phyloP scores from a whole-genome alignment of 2,329 filamentous ascomycete species.

The Colletotrichum tofieldiae region DNA sequence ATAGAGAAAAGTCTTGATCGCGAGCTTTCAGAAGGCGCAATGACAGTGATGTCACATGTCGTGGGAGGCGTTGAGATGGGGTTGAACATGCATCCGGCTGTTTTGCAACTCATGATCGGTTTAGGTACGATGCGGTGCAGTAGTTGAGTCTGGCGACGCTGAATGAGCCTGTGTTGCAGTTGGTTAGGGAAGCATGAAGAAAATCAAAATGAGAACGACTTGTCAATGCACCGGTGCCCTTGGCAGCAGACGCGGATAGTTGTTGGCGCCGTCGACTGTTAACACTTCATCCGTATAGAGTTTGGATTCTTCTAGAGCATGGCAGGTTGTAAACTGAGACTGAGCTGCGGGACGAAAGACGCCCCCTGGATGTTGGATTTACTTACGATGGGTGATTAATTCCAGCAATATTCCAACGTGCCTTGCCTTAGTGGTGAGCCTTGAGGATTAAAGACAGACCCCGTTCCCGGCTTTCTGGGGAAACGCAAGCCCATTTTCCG shows the following conservation, averaged over 20 bases:
- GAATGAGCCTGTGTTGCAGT: not conserved
- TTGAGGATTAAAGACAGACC: not conserved
- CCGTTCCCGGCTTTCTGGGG: not conserved
- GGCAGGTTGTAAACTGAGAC: not conserved
- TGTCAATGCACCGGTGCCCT: not conserved
- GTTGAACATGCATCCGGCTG: not conserved
- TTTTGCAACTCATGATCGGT: not conserved
- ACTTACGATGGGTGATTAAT: not conserved
- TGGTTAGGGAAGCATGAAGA: not conserved
- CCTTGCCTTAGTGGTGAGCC: not conserved
- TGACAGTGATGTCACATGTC: not conserved
- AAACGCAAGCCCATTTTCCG: not conserved
- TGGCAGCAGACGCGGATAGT: not conserved
- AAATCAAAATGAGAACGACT: not conserved
- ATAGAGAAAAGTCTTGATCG: conserved; percentile 30
- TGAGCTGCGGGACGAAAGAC: conserved; percentile 6
- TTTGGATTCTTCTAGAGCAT: not conserved
- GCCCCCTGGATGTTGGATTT: not conserved
- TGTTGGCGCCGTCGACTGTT: not conserved
- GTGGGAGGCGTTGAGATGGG: too few relatives aligned
- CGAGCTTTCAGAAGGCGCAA: not conserved
- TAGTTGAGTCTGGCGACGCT: not conserved
- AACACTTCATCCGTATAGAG: not conserved
- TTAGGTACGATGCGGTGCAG: not conserved
- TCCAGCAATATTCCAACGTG: not conserved